Conservation (phyloP, 805 yeast genomes). For the Helenozyma baotianmanensis region DNA sequence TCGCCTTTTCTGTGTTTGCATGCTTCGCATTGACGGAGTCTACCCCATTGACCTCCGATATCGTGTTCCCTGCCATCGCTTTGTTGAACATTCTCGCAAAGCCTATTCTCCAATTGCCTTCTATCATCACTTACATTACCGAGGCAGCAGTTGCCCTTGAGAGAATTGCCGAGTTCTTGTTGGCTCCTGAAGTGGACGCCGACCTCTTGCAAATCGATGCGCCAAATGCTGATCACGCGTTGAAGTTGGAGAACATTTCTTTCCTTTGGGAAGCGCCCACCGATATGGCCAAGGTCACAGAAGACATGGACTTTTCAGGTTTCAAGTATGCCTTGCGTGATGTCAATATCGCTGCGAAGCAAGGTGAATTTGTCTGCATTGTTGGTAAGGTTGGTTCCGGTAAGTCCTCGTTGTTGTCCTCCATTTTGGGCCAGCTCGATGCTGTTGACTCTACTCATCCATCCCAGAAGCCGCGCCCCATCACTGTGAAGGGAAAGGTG, state of each 20-base stretch:
- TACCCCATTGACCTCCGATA: slow-evolving; percentile 57
- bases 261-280: slow-evolving; percentile 12
- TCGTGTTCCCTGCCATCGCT: slow-evolving; percentile 65
- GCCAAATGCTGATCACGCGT: background rate
- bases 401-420: slow-evolving; percentile 11
- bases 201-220: slow-evolving; percentile 4
- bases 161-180: slow-evolving; percentile 48
- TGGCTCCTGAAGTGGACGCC: slow-evolving; percentile 16
- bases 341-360: slow-evolving; percentile 5
- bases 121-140: slow-evolving; percentile 49
- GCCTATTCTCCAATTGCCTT: slow-evolving; percentile 58
- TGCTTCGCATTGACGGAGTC: slow-evolving; percentile 43
- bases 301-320: slow-evolving; percentile 7
- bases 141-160: slow-evolving; percentile 57
- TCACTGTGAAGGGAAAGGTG: slow-evolving; percentile 27
- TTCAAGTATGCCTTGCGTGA: slow-evolving; percentile 24
- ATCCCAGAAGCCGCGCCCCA: slow-evolving; percentile 3
- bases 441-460: slow-evolving; percentile 8
- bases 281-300: background rate
- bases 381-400: slow-evolving; percentile 17
- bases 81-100: slow-evolving; percentile 54
- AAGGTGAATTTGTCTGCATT: slow-evolving; percentile 14
- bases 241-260: slow-evolving; percentile 8
- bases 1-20: slow-evolving; percentile 58
- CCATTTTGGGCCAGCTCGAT: slow-evolving; percentile 14